Evolutionary conservation across 768 basidiomycete species (phyloP).

Genomic region (Russula brevipes): DNA sequence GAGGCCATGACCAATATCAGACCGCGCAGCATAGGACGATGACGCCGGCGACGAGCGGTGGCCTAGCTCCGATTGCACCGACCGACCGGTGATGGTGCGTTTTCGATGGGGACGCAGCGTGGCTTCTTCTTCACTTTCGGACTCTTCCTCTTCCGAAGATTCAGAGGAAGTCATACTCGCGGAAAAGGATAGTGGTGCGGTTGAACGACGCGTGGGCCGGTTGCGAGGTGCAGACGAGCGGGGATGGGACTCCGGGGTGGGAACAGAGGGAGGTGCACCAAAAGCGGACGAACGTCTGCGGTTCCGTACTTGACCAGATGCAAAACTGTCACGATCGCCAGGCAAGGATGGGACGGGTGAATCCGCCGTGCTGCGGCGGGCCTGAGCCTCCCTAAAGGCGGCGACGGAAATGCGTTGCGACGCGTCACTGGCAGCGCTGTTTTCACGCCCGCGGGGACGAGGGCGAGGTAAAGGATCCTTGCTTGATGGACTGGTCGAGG

Average conservation of each 20-base stretch:
- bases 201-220: conserved; percentile 20
- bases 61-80: conserved; percentile 29
- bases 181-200: conserved; percentile 26
- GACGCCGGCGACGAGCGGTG: conserved; percentile 22
- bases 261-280: conserved; percentile 2
- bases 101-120: conserved; percentile 34
- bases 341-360: conserved; percentile 45
- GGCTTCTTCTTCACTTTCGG: conserved; percentile 34
- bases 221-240: background rate
- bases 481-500: conserved; percentile 21
- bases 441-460: conserved; percentile 48
- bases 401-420: conserved; percentile 76
- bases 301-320: conserved; percentile 7
- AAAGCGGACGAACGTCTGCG: conserved; percentile 17
- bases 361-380: conserved; percentile 54
- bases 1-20: conserved; percentile 22
- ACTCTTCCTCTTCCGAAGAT: conserved; percentile 31
- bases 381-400: conserved; percentile 75
- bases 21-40: background rate
- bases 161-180: conserved; percentile 35
- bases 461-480: conserved; percentile 32
- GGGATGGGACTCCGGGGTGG: background rate
- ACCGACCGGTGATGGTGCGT: conserved; percentile 31
- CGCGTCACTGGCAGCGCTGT: conserved; percentile 56
- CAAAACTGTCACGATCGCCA: conserved; percentile 8